phyloP scores from a whole-genome alignment of 805 yeast genomes.

The Metschnikowia peoriensis region DNA sequence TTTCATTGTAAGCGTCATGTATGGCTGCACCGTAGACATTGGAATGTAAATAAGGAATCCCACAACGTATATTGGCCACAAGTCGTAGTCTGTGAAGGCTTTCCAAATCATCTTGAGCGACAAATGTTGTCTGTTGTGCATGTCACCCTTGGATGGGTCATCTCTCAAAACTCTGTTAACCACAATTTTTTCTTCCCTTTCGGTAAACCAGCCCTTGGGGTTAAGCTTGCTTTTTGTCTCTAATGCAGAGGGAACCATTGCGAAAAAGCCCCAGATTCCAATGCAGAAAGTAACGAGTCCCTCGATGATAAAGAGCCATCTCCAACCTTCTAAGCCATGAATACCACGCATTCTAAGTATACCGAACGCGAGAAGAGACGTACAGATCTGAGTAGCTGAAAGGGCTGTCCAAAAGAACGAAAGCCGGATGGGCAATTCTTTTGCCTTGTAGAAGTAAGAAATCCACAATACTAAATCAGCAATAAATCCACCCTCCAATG shows the following conservation, averaged over 20 bases:
- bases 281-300: constrained; percentile 55
- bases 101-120: constrained; percentile 36
- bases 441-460: constrained; percentile 60
- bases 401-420: constrained; percentile 60
- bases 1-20: constrained; percentile 50
- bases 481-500: constrained; percentile 64
- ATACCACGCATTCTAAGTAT: constrained; percentile 50
- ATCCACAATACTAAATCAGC: constrained; percentile 54
- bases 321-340: constrained; percentile 53
- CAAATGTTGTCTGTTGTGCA: constrained; percentile 60
- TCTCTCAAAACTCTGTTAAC: constrained; percentile 60
- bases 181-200: constrained; percentile 54
- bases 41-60: constrained; percentile 38
- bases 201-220: constrained; percentile 49
- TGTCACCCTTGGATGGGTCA: constrained; percentile 61
- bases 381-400: constrained; percentile 44
- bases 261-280: constrained; percentile 45
- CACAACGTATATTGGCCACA: constrained; percentile 53
- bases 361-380: constrained; percentile 52
- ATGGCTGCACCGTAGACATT: constrained; percentile 23
- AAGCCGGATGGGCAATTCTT: constrained; percentile 57
- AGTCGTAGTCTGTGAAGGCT: constrained; percentile 47
- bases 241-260: constrained; percentile 56
- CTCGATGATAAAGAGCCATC: constrained; percentile 64
- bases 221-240: constrained; percentile 51